Conservation (phyloP, 805 yeast species). For the Starmerella asiatica region DNA sequence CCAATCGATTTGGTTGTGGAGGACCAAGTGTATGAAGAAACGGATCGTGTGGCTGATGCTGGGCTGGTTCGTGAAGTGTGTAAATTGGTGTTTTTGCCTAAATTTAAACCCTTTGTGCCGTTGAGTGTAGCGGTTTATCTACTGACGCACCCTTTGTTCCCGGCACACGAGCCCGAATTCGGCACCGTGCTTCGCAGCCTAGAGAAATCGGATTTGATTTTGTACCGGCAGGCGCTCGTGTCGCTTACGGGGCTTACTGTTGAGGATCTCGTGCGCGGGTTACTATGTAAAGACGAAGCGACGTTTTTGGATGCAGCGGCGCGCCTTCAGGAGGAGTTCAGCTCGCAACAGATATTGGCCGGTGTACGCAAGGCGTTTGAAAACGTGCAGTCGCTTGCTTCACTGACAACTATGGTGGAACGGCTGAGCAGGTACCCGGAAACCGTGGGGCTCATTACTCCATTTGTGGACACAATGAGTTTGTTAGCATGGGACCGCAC, state of each 20-base stretch:
- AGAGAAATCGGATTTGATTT: constrained; percentile 39
- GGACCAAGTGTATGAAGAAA: constrained; percentile 44
- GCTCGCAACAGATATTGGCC: constrained; percentile 31
- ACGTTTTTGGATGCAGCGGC: constrained; percentile 54
- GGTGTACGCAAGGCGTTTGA: constrained; percentile 22
- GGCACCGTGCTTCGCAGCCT: constrained; percentile 38
- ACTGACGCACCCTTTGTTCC: constrained; percentile 79
- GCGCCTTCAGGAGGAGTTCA: constrained; percentile 53
- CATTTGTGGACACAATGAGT: constrained; percentile 62
- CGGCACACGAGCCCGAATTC: constrained; percentile 36
- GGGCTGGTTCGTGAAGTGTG: constrained; percentile 38
- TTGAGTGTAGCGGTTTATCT: constrained; percentile 54
- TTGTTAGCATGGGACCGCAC: constrained; percentile 49
- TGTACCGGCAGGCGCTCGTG: constrained; percentile 69
- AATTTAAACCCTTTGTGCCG: constrained; percentile 29
- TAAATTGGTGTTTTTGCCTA: constrained; percentile 30
- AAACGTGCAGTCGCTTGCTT: constrained; percentile 11
- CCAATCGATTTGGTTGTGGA: constrained; percentile 24
- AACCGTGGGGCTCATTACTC: constrained; percentile 49
- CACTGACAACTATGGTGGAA: constrained; percentile 28
- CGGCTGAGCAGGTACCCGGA: constrained; percentile 35
- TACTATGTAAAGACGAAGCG: constrained; percentile 44
- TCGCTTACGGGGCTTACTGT: constrained; percentile 61
- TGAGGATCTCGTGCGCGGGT: constrained; percentile 47
- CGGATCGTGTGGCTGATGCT: constrained; percentile 52